Percentiles rank a stretch among this genome's conserved stretches.
phyloP scores from a whole-genome alignment of 345 rosid species.

The Populus deltoides region DNA sequence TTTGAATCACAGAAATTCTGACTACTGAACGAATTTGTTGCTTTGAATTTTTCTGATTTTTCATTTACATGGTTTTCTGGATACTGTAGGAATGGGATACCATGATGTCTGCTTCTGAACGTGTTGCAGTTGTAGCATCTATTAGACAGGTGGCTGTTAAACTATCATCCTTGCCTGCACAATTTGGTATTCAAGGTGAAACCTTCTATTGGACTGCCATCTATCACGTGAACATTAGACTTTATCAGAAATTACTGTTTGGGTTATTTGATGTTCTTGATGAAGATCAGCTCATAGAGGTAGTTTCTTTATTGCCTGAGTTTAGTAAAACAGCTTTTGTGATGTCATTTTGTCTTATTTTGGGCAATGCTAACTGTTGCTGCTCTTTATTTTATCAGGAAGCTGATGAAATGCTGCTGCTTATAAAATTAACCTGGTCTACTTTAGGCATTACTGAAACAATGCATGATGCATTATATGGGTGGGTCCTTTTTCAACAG shows the following conservation, averaged over 20 bases:
- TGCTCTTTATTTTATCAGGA: constrained; percentile 46
- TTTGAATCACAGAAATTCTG: not conserved
- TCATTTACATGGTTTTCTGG: constrained; percentile 12
- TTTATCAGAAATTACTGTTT: constrained; percentile 72
- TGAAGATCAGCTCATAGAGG: constrained; percentile 91
- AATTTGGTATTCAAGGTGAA: constrained; percentile 67
- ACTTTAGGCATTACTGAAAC: constrained; percentile 83
- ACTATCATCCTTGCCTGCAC: constrained; percentile 59
- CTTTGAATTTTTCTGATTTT: not conserved
- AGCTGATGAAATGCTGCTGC: constrained; percentile 54
- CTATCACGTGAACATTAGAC: constrained; percentile 74
- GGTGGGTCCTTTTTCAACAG: constrained; percentile 87
- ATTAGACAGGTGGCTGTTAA: constrained; percentile 59
- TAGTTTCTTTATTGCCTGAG: constrained; percentile 29
- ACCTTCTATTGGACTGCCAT: constrained; percentile 72
- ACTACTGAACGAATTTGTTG: not conserved
- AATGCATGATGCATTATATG: constrained; percentile 72
- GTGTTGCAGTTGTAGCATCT: constrained; percentile 68
- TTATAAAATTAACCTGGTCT: constrained; percentile 74
- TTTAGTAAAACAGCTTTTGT: not conserved
- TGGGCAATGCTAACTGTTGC: constrained; percentile 17
- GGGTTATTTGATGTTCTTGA: constrained; percentile 86
- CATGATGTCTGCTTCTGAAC: constrained; percentile 66
- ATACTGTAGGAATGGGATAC: constrained; percentile 72
- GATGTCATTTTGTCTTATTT: constrained; percentile 2